Base-by-base conservation (phyloP, 2,329 filamentous ascomycete species). In the Apiospora hydei region DNA sequence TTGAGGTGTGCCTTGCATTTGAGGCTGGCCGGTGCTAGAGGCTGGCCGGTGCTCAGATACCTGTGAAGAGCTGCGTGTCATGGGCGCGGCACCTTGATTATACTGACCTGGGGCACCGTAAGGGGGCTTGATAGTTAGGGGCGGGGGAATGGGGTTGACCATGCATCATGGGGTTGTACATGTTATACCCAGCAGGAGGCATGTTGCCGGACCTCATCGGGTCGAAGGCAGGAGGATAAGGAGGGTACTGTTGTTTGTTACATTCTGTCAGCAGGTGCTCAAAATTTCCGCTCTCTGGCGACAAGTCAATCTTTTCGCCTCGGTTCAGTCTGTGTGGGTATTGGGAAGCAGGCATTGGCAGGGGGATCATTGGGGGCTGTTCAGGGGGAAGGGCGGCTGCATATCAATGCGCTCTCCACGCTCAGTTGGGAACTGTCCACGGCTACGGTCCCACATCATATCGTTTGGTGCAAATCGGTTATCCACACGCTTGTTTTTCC, bases 51-150 rank as follows among this genome's bases (percentile, higher is more conserved):
- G 73, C 66, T 79, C 75, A n/a, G 93, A 93, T 71, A 93, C 88
- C 82, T 96, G 93, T 2, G 94, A 97, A 2, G 93, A 90, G 73
- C 90, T 95, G 77, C 95, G 92, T 2, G 95, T 96, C 92, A 98
- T 95, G 85, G 91, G 88, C 81, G 92, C 89, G 73, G 89, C 77
- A 61, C 78, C 78, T 43, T 78, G 77, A n/a, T 74, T 77, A 68
- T 81, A 81, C 78, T 84, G 78, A 77, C 83, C 68, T 78, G 83
- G 75, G 78, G 80, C 82, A 72, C 79, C 82, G 72, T 85, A 88
- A 88, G 26, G 82, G 82, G 70, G 86, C 85, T 72, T 85, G 85
- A 74, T 84, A 90, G n/a, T 77, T 74, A 70, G 81, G 79, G 69
- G 83, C 83, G 34, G 88, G 87, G 13, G 85, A 85, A 75, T 86